phyloP scores from a whole-genome alignment of 768 basidiomycete genomes.

The Erythrobasidium yunnanense region DNA sequence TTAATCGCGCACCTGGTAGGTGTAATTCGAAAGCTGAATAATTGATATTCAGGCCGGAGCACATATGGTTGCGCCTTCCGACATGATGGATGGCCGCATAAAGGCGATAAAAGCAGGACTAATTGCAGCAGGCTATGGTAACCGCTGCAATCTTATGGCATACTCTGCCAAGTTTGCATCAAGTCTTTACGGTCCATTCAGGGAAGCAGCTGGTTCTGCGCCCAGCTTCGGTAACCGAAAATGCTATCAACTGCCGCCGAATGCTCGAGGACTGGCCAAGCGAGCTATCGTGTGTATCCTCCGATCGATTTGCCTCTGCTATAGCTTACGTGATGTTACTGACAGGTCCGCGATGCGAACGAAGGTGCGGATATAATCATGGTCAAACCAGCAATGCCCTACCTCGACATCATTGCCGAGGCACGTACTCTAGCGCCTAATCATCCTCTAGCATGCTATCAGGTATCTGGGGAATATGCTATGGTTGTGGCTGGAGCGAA shows the following conservation, averaged over 20 bases:
- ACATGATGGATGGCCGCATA: constrained; percentile 94
- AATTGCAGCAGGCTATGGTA: constrained; percentile 72
- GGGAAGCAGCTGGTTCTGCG: constrained; percentile 94
- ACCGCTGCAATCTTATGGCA: constrained; percentile 84
- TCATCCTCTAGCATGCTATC: constrained; percentile 87
- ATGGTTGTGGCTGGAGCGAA: constrained; percentile 91
- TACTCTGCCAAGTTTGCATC: constrained; percentile 98
- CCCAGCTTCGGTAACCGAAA: constrained; percentile 91
- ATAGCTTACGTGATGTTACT: neutral
- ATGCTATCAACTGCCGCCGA: constrained; percentile 92
- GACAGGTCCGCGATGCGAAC: constrained; percentile 66
- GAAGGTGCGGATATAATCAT: constrained; percentile 98
- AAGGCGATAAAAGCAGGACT: constrained; percentile 74
- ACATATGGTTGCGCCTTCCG: constrained; percentile 94
- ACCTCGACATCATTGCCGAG: constrained; percentile 90
- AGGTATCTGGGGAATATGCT: constrained; percentile 89
- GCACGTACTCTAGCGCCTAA: constrained; percentile 63
- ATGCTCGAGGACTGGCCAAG: constrained; percentile 75
- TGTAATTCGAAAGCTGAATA: neutral
- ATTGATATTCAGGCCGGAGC: constrained; percentile 61
- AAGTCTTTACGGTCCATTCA: constrained; percentile 90
- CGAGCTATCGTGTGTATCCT: constrained; percentile 63
- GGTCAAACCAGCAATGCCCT: constrained; percentile 93
- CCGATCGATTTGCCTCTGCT: neutral
- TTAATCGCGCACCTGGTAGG: neutral